Conservation (phyloP, 2,329 filamentous ascomycete species). For the Talaromyces albobiverticillius region DNA sequence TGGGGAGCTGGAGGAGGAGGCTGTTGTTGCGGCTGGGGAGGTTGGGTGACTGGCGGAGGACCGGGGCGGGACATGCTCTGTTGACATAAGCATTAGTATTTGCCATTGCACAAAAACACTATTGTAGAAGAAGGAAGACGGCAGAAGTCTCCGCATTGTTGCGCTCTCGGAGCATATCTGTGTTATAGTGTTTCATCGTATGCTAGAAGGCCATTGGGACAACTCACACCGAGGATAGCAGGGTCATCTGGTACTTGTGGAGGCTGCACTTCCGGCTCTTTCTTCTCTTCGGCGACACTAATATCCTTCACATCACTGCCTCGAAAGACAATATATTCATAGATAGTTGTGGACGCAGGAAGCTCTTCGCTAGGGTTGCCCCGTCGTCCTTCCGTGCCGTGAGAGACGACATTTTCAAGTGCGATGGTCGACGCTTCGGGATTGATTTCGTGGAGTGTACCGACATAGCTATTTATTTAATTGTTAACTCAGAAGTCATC, state of each 20-base stretch:
- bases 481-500: constrained; percentile 32
- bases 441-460: constrained; percentile 95
- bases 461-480: constrained; percentile 78
- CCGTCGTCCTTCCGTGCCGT: constrained; percentile 87
- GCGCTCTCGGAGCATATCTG: constrained; percentile 82
- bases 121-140: constrained; percentile 97
- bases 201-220: too few relatives aligned
- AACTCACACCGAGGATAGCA: constrained; percentile 93
- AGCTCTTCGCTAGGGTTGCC: constrained; percentile 78
- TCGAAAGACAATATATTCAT: constrained; percentile 98
- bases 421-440: constrained; percentile 95
- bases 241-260: constrained; percentile 87
- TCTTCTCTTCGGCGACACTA: constrained; percentile 80
- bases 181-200: constrained; percentile 85
- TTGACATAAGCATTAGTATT: not conserved
- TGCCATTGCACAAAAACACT: not conserved
- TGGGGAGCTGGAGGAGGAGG: constrained; percentile 37
- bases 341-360: constrained; percentile 77
- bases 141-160: constrained; percentile 99
- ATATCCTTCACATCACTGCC: constrained; percentile 98
- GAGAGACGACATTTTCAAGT: constrained; percentile 91
- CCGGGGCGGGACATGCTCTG: constrained; percentile 45
- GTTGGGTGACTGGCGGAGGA: constrained; percentile 39
- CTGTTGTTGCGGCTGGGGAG: constrained; percentile 38
- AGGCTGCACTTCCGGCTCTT: constrained; percentile 68